Percentiles rank a stretch among this genome's conserved stretches.
Conservation (phyloP, 306 rosid genomes). For the Gleditsia sinensis region DNA sequence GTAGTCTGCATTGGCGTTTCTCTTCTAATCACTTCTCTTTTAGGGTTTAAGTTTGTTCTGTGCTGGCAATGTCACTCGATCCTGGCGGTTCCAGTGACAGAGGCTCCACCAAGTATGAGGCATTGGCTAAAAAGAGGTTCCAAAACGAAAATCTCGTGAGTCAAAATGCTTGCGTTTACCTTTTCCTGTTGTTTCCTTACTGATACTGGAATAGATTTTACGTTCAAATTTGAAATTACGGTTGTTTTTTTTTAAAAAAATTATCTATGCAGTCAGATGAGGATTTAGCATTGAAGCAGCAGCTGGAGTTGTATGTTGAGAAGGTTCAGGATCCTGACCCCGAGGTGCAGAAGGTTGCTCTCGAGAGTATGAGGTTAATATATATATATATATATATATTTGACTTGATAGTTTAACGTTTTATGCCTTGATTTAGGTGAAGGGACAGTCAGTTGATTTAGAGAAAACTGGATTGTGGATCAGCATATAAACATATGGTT, state of each 20-base stretch:
- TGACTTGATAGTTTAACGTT: background rate
- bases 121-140: constrained; percentile 79
- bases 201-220: background rate
- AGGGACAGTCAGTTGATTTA: constrained; percentile 8
- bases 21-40: background rate
- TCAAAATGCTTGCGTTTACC: background rate
- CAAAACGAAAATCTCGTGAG: constrained; percentile 86
- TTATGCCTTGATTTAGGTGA: background rate
- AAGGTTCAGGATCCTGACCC: constrained; percentile 86
- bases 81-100: constrained; percentile 46
- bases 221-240: background rate
- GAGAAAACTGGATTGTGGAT: background rate
- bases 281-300: constrained; percentile 88
- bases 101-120: too few relatives aligned
- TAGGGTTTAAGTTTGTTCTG: constrained; percentile 36
- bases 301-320: constrained; percentile 80
- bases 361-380: constrained; percentile 87
- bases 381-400: too few relatives aligned
- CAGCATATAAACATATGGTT: constrained; percentile 12
- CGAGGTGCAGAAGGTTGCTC: constrained; percentile 69
- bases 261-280: constrained; percentile 68
- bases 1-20: background rate
- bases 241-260: constrained; percentile 9
- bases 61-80: constrained; percentile 65
- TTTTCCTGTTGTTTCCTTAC: background rate